Evolutionary conservation across 140 eudicot genomes (phyloP).

Genomic region (Bidens hawaiensis): DNA sequence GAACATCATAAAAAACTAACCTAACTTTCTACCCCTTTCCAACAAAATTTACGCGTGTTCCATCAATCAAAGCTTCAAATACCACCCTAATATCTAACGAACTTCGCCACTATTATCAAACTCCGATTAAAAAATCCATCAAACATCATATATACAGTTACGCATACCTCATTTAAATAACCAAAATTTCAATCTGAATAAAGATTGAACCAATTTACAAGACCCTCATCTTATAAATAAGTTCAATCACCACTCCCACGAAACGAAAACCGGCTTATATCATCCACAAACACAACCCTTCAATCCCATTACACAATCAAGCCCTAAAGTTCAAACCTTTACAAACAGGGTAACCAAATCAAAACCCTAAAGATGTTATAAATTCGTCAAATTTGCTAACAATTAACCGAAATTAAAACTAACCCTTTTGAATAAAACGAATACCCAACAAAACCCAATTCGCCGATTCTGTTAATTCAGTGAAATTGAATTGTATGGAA

Average conservation of each 20-base stretch:
- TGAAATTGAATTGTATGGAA: constrained; percentile 13
- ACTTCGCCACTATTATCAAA: not conserved
- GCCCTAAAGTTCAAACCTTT: constrained; percentile 14
- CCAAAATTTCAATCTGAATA: too few species aligned
- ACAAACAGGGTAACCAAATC: not conserved
- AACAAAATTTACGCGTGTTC: too few species aligned
- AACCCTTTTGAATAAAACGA: not conserved
- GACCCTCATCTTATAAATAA: constrained; percentile 25
- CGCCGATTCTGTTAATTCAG: constrained; percentile 6
- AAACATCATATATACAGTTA: not conserved
- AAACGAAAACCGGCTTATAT: constrained; percentile 6
- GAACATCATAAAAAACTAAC: constrained; percentile 63
- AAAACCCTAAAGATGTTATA: constrained; percentile 3
- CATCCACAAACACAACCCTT: constrained; percentile 8
- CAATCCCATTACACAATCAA: constrained; percentile 1
- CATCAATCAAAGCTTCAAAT: too few species aligned
- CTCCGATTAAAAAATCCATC: not conserved
- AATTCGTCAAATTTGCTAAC: not conserved
- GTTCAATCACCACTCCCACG: constrained; percentile 10
- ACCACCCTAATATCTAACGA: not conserved
- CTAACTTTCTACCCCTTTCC: too few species aligned
- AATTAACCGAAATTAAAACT: constrained; percentile 13
- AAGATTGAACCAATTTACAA: constrained; percentile 18
- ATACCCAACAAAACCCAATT: constrained; percentile 10
- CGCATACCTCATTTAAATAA: not conserved